These are phyloP conservation scores for Zymoseptoria crescenta DNA, from an alignment of 2,329 filamentous ascomycete species.

Conservation along the genomic window DNA sequence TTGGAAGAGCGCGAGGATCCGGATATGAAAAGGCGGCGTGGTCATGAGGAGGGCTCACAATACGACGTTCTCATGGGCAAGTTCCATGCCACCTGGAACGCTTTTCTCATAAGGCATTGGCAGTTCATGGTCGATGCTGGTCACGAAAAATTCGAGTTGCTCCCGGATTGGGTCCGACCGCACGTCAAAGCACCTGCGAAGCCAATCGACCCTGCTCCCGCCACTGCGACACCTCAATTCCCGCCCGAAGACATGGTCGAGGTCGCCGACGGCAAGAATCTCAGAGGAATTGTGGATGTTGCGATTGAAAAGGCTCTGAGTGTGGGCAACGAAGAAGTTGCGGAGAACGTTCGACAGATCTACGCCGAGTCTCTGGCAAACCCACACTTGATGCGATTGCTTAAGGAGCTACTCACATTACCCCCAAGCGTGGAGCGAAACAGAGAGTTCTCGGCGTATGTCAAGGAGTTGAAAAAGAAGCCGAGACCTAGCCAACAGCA, in stretches of 20 bases:
- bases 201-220: not conserved
- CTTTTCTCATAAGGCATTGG: constrained; percentile 14
- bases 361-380: not conserved
- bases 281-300: not conserved
- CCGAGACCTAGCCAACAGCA: not conserved
- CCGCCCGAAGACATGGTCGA: not conserved
- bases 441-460: not conserved
- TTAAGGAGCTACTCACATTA: not conserved
- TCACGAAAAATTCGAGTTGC: constrained; percentile 1
- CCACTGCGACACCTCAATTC: not conserved
- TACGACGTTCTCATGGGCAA: constrained; percentile 15
- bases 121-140: constrained; percentile 10
- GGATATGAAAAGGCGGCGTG: constrained; percentile 8
- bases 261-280: not conserved
- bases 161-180: constrained; percentile 4
- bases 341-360: not conserved
- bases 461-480: not conserved
- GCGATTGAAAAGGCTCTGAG: constrained; percentile 52
- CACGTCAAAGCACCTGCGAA: constrained; percentile 1
- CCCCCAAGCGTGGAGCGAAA: not conserved
- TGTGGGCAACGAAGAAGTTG: constrained; percentile 70
- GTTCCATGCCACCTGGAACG: constrained; percentile 12
- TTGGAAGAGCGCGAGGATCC: constrained; percentile 7
- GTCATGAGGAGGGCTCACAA: constrained; percentile 12
- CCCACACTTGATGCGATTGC: not conserved